Evolutionary conservation across 257 asterid genomes (phyloP).

Genomic region (Orobanche coerulescens): DNA sequence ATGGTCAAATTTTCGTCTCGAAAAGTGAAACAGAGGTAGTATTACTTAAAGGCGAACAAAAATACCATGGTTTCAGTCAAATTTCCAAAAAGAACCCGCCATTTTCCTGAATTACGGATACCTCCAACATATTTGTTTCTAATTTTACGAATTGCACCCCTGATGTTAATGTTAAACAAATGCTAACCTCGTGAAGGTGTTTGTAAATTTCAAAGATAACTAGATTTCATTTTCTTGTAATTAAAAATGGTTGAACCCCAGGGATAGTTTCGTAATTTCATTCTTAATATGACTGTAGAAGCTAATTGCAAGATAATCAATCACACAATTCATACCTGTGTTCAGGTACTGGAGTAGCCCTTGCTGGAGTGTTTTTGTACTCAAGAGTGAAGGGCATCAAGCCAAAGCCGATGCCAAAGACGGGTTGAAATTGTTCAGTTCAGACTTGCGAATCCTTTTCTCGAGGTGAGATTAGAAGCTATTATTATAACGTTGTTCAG

Average conservation of each 20-base stretch:
- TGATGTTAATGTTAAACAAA: too few relatives aligned
- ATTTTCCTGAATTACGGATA: neutral
- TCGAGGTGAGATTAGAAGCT: slow-evolving; percentile 23
- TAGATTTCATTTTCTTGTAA: too few relatives aligned
- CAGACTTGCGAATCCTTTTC: neutral
- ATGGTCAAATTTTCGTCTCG: too few relatives aligned
- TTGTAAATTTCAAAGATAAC: neutral
- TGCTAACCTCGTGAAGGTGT: too few relatives aligned
- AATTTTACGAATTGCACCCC: neutral
- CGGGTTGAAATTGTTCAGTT: slow-evolving; percentile 33
- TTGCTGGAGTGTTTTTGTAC: slow-evolving; percentile 84
- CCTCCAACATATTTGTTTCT: neutral
- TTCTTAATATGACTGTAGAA: neutral
- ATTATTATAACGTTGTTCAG: neutral
- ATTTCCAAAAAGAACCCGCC: neutral
- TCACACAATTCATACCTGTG: neutral
- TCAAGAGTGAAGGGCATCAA: slow-evolving; percentile 74
- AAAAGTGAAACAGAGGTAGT: too few relatives aligned
- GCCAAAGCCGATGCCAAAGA: slow-evolving; percentile 61
- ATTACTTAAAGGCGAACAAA: neutral
- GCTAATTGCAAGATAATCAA: neutral
- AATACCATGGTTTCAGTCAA: neutral
- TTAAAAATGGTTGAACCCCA: too few relatives aligned
- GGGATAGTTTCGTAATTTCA: neutral
- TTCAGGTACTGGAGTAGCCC: slow-evolving; percentile 83